Evolutionary conservation across 495 filamentous ascomycete species (phyloP).

Genomic region (Penicillium taxi): DNA sequence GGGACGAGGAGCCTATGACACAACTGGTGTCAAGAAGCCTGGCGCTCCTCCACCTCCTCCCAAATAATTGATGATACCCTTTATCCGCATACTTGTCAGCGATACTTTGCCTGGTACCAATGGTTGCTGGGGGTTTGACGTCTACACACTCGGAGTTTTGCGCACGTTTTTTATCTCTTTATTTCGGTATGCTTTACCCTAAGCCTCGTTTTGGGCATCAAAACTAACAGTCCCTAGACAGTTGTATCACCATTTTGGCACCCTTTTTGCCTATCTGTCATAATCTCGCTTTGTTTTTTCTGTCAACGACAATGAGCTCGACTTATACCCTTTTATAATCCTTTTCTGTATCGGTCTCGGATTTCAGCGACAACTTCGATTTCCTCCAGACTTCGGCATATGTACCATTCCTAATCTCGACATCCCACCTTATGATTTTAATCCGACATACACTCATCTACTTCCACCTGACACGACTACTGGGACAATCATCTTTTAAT

Average conservation of each 20-base stretch:
- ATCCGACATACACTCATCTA: constrained; percentile 7
- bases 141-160: constrained; percentile 20
- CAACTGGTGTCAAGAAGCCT: constrained; percentile 51
- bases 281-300: constrained; percentile 13
- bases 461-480: constrained; percentile 22
- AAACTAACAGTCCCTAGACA: constrained; percentile 23
- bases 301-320: constrained; percentile 18
- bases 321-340: constrained; percentile 33
- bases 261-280: constrained; percentile 17
- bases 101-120: constrained; percentile 9
- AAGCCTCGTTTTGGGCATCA: constrained; percentile 15
- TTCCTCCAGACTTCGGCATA: constrained; percentile 11
- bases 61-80: constrained; percentile 23
- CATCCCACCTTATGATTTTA: constrained; percentile 4
- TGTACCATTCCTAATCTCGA: constrained; percentile 8
- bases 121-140: constrained; percentile 8
- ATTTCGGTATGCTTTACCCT: constrained; percentile 25
- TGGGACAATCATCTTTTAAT: constrained; percentile 21
- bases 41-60: constrained; percentile 42
- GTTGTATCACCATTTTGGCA: constrained; percentile 35
- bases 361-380: constrained; percentile 20
- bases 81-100: constrained; percentile 12
- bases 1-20: constrained; percentile 54
- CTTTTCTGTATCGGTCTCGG: constrained; percentile 20
- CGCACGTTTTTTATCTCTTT: constrained; percentile 19